These are phyloP conservation scores for Metschnikowia kofuensis DNA, from an alignment of 805 yeast genomes.

Conservation along the genomic window DNA sequence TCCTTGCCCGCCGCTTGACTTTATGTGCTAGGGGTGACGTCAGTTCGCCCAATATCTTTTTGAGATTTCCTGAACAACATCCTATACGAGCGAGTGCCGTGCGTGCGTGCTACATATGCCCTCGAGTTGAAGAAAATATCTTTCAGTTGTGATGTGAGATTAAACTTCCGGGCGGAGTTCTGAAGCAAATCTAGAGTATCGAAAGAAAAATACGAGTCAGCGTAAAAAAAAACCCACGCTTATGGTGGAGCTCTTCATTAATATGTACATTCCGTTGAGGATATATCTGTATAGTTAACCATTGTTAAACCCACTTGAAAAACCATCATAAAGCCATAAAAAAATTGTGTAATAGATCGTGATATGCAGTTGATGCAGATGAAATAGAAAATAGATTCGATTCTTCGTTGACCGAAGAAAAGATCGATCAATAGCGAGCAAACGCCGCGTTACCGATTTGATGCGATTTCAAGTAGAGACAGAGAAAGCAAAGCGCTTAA, in stretches of 20 bases:
- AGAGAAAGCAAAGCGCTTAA: conserved; percentile 38
- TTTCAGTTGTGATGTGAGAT: too few species aligned
- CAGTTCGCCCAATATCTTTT: too few species aligned
- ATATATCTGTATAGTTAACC: conserved; percentile 28
- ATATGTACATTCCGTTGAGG: conserved; percentile 40
- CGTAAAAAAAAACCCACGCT: not conserved
- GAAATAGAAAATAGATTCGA: conserved; percentile 22
- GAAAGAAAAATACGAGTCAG: too few species aligned
- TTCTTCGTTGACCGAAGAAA: conserved; percentile 1
- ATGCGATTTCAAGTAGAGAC: conserved; percentile 14
- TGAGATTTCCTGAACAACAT: too few species aligned
- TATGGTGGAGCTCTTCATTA: conserved; percentile 5
- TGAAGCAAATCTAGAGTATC: too few species aligned
- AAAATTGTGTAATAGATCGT: conserved; percentile 22
- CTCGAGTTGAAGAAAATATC: too few species aligned
- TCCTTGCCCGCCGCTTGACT: too few species aligned
- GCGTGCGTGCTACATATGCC: too few species aligned
- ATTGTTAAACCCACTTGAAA: conserved; percentile 22
- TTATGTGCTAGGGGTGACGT: too few species aligned
- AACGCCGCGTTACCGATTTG: not conserved
- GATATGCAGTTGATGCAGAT: conserved; percentile 48
- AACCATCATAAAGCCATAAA: conserved; percentile 20
- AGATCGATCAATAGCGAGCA: conserved; percentile 3
- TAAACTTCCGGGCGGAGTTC: too few species aligned
- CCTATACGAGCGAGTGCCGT: too few species aligned